Conservation (phyloP, 2,329 filamentous ascomycete genomes). For the Orbilia ellipsospora region DNA sequence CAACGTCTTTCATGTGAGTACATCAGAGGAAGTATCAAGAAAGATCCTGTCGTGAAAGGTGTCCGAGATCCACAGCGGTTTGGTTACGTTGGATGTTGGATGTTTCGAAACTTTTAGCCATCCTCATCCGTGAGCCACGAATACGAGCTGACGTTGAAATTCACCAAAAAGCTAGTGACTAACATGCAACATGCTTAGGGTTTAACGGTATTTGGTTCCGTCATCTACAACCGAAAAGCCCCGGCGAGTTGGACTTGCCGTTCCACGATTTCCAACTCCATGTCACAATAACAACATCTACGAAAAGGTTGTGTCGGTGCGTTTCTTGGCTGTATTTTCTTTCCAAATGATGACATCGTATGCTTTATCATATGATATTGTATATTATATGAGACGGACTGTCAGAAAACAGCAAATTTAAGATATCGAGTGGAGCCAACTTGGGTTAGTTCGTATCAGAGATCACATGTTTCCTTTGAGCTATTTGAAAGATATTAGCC, state of each 20-base stretch:
- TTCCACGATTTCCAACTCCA: background rate
- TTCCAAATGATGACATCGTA: conserved; percentile 9
- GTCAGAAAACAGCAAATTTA: background rate
- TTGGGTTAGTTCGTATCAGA: background rate
- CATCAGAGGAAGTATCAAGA: no score
- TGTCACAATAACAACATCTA: background rate
- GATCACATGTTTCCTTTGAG: background rate
- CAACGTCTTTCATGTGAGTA: no score
- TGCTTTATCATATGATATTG: background rate
- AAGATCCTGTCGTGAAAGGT: no score
- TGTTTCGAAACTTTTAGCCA: conserved; percentile 39
- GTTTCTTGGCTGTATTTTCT: no score
- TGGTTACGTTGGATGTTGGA: background rate
- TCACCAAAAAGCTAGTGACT: conserved; percentile 2
- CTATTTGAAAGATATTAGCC: no score
- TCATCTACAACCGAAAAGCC: conserved; percentile 24
- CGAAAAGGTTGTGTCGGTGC: background rate
- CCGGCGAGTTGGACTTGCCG: conserved; percentile 13
- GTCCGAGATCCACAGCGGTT: no score
- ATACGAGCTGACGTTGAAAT: conserved; percentile 44
- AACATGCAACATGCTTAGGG: conserved; percentile 26
- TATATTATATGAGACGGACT: background rate
- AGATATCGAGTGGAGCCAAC: background rate
- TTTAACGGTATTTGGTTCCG: conserved; percentile 44
- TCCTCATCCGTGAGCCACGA: background rate